phyloP scores from a whole-genome alignment of 805 yeast genomes.

The Hanseniaspora lachancei region DNA sequence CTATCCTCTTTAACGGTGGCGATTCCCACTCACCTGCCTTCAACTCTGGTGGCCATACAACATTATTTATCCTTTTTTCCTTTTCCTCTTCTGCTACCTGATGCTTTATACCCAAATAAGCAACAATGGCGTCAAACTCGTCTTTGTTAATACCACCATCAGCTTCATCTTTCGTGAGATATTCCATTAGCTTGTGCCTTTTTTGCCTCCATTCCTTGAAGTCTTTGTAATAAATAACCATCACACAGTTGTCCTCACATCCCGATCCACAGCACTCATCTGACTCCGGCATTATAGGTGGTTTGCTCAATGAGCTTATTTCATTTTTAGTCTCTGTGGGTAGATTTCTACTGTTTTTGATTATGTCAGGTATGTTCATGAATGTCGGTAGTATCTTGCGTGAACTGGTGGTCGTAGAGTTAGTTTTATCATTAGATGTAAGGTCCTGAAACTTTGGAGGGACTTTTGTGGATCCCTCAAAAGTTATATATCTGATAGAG shows the following conservation, averaged over 20 bases:
- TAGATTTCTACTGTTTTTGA: background rate
- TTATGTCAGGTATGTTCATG: background rate
- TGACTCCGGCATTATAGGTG: constrained; percentile 49
- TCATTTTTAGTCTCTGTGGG: constrained; percentile 24
- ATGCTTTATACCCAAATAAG: background rate
- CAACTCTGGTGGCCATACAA: background rate
- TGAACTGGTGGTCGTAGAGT: background rate
- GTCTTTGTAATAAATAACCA: constrained; percentile 88
- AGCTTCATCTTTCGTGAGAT: constrained; percentile 1
- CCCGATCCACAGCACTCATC: constrained; percentile 98
- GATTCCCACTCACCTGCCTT: constrained; percentile 6
- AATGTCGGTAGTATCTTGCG: background rate
- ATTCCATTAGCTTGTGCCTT: constrained; percentile 26
- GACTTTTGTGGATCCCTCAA: constrained; percentile 2
- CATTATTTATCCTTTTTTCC: background rate
- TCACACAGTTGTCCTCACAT: constrained; percentile 78
- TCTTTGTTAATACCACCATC: background rate
- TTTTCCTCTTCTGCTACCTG: background rate
- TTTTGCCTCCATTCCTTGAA: constrained; percentile 62
- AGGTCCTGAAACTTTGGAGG: constrained; percentile 1
- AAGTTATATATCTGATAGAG: background rate
- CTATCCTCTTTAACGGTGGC: background rate
- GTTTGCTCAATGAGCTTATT: constrained; percentile 65
- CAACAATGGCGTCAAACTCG: constrained; percentile 1
- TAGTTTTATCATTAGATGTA: background rate